Percentiles rank a stretch among this genome's conserved stretches.
phyloP scores from a whole-genome alignment of 1,284 basidiomycete species.

The Leccinum fallax region DNA sequence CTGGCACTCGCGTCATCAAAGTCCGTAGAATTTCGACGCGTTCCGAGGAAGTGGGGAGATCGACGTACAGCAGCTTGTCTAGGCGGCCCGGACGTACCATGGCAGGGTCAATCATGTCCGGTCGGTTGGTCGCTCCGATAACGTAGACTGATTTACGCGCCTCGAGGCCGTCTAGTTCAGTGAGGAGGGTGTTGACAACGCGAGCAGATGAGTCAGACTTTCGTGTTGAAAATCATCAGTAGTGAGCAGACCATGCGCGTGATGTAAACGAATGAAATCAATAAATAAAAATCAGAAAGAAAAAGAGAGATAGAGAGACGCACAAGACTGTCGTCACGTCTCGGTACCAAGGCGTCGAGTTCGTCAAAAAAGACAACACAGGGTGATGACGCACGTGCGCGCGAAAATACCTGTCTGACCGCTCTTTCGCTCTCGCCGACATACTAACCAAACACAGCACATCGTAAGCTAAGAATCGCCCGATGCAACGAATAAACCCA shows the following conservation, averaged over 20 bases:
- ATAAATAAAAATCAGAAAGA: not conserved
- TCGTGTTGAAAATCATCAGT: not conserved
- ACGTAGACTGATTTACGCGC: conserved; percentile 91
- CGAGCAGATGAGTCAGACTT: conserved; percentile 94
- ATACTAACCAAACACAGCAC: conserved; percentile 57
- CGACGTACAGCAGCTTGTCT: conserved; percentile 96
- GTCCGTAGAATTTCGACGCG: conserved; percentile 87
- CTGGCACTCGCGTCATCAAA: conserved; percentile 69
- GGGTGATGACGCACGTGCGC: conserved; percentile 85
- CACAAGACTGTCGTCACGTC: conserved; percentile 89
- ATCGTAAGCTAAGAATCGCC: not conserved
- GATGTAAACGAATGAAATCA: not conserved
- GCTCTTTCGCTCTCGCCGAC: conserved; percentile 97
- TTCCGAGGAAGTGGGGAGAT: conserved; percentile 79
- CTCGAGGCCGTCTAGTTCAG: conserved; percentile 95
- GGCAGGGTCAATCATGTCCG: conserved; percentile 98
- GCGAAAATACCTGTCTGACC: conserved; percentile 90
- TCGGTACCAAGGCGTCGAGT: conserved; percentile 92
- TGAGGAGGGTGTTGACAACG: conserved; percentile 97
- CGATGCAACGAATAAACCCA: conserved; percentile 31
- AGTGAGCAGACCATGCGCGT: not conserved
- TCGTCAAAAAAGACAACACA: conserved; percentile 97
- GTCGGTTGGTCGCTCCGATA: conserved; percentile 97
- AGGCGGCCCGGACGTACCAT: conserved; percentile 97
- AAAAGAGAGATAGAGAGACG: conserved; percentile 28